Evolutionary conservation across 768 basidiomycete species (phyloP).

Genomic region (Boletus patriciae): DNA sequence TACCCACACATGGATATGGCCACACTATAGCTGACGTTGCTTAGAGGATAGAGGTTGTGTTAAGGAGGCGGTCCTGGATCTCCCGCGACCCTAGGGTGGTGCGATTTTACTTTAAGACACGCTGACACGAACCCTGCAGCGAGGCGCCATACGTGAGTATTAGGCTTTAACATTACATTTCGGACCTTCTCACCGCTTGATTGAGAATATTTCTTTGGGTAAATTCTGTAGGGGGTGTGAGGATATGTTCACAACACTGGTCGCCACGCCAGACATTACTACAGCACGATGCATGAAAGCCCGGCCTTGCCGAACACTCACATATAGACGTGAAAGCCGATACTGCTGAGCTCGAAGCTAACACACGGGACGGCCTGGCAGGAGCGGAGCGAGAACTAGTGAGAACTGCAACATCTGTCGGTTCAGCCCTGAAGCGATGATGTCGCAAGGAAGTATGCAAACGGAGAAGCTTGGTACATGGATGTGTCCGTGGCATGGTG

Average conservation of each 20-base stretch:
- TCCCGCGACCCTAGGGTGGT: neutral
- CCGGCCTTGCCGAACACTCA: neutral
- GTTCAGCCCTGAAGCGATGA: slow-evolving; percentile 24
- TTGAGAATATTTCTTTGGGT: slow-evolving; percentile 4
- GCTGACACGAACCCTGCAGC: neutral
- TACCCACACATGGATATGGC: slow-evolving; percentile 4
- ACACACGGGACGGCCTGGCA: slow-evolving; percentile 10
- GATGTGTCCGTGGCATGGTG: slow-evolving; percentile 25
- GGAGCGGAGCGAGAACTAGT: slow-evolving; percentile 16
- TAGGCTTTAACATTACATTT: slow-evolving; percentile 17
- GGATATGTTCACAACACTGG: neutral
- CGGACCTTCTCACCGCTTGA: slow-evolving; percentile 22
- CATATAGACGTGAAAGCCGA: slow-evolving; percentile 1
- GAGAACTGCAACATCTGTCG: slow-evolving; percentile 13
- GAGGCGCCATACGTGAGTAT: slow-evolving; percentile 4
- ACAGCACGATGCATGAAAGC: neutral
- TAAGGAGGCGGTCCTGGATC: neutral
- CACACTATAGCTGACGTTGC: neutral
- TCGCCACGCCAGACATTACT: neutral
- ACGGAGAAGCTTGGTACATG: slow-evolving; percentile 22
- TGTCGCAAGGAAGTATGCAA: slow-evolving; percentile 26
- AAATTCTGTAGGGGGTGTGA: neutral
- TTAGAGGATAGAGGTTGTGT: neutral
- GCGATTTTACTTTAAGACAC: neutral
- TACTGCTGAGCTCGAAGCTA: slow-evolving; percentile 3